A percentile compares a stretch with the other conserved stretches of the same genome.
These are phyloP conservation scores for Bauhinia variegata DNA, from an alignment of 306 rosid genomes.

Conservation along the genomic window DNA sequence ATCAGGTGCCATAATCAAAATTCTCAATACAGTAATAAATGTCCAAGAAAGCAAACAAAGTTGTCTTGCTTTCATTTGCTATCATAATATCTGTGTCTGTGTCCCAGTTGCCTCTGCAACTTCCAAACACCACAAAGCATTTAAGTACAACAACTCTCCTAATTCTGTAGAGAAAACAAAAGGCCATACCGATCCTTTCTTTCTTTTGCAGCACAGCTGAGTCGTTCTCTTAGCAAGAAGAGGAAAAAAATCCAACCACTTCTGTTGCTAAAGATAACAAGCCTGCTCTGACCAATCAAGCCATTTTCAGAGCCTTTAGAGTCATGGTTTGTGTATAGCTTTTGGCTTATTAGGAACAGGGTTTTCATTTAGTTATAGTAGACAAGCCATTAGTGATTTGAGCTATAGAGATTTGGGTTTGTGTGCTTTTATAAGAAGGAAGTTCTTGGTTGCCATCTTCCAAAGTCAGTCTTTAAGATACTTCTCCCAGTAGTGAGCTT, in stretches of 20 bases:
- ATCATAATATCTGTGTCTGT: conserved; percentile 35
- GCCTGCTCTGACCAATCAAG: conserved; percentile 19
- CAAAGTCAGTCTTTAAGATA: too few species aligned
- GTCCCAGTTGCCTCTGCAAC: conserved; percentile 38
- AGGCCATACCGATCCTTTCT: conserved; percentile 11
- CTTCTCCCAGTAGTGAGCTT: conserved; percentile 32
- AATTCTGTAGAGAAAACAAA: conserved; percentile 2
- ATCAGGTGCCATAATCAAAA: conserved; percentile 62
- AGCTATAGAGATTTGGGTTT: conserved; percentile 20
- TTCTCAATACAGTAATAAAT: conserved; percentile 36
- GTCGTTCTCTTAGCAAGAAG: background rate
- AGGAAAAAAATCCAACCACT: conserved; percentile 31
- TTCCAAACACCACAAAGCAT: conserved; percentile 35
- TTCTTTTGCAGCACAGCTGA: conserved; percentile 26
- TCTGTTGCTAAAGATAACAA: conserved; percentile 25
- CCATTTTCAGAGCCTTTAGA: background rate
- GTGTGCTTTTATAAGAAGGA: conserved; percentile 4
- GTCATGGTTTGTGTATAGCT: conserved; percentile 22
- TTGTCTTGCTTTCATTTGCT: conserved; percentile 33
- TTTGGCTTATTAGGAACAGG: background rate
- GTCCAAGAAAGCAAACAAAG: conserved; percentile 42
- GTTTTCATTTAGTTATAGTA: conserved; percentile 28
- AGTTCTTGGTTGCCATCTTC: conserved; percentile 20
- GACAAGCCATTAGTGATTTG: conserved; percentile 15
- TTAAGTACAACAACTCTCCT: conserved; percentile 22